Percentiles rank a stretch among this genome's conserved stretches.
Conservation (phyloP, 441 rosid species). For the Pelargonium citronellum region DNA sequence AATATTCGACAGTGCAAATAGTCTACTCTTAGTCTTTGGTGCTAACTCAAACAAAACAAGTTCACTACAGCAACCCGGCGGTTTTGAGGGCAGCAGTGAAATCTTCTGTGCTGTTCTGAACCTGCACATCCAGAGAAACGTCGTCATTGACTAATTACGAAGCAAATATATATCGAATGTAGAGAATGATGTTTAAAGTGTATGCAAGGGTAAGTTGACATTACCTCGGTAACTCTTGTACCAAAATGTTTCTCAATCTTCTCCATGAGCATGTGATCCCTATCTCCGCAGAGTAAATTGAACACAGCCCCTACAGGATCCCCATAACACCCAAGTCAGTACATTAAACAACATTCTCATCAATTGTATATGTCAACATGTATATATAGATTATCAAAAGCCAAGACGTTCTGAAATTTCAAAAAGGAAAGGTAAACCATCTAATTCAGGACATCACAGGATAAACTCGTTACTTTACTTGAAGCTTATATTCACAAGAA, state of each 20-base stretch:
- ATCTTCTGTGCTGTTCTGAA: not conserved
- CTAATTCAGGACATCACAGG: too few species aligned
- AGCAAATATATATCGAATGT: not conserved
- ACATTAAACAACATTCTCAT: constrained; percentile 12
- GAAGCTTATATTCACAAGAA: too few species aligned
- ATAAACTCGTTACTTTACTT: too few species aligned
- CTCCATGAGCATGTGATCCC: constrained; percentile 48
- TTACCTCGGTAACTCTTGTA: constrained; percentile 49
- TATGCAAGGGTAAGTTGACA: not conserved
- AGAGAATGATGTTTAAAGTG: not conserved
- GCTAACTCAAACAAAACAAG: too few species aligned
- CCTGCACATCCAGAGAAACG: not conserved
- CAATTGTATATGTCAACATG: not conserved
- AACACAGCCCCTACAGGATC: constrained; percentile 70
- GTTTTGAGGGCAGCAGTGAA: not conserved
- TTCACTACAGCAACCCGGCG: not conserved
- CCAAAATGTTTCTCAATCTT: constrained; percentile 69
- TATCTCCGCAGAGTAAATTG: constrained; percentile 49
- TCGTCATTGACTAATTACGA: too few species aligned
- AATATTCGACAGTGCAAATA: too few species aligned
- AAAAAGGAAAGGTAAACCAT: too few species aligned
- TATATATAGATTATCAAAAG: not conserved
- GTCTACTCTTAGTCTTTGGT: too few species aligned
- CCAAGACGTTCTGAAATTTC: too few species aligned
- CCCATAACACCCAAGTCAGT: not conserved